These are phyloP conservation scores for Pyrenophora graminea DNA, from an alignment of 2,329 filamentous ascomycete species.

Conservation along the genomic window DNA sequence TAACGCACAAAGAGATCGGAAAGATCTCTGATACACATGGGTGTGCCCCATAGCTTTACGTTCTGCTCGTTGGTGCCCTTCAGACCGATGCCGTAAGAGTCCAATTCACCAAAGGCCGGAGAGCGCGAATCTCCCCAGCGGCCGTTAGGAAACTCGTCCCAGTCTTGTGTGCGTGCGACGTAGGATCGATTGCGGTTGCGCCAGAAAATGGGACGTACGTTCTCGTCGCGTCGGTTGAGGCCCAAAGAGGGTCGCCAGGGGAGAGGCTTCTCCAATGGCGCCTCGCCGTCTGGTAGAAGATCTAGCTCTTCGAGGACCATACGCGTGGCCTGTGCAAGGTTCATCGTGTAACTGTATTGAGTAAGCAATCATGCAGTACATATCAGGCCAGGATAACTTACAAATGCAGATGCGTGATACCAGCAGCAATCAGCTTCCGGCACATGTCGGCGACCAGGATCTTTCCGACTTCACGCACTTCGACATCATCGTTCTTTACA, in stretches of 20 bases:
- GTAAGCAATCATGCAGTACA: conserved; percentile 11
- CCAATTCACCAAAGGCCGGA: conserved; percentile 92
- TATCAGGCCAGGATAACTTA: conserved; percentile 40
- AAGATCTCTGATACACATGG: conserved; percentile 77
- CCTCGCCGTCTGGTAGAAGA: conserved; percentile 75
- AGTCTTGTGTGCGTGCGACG: conserved; percentile 91
- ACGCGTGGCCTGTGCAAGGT: conserved; percentile 88
- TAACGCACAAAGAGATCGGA: conserved; percentile 84
- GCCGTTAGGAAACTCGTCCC: conserved; percentile 99
- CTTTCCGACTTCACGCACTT: conserved; percentile 88
- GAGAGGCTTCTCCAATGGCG: conserved; percentile 83
- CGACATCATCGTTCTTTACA: conserved; percentile 94
- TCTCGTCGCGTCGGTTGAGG: conserved; percentile 85
- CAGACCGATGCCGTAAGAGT: conserved; percentile 90
- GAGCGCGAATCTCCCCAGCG: conserved; percentile 97
- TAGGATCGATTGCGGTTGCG: conserved; percentile 96
- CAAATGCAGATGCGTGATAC: conserved; percentile 90
- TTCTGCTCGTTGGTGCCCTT: conserved; percentile 96
- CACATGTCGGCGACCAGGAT: conserved; percentile 88
- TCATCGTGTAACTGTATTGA: conserved; percentile 82
- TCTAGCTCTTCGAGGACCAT: conserved; percentile 91
- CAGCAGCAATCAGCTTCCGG: conserved; percentile 77
- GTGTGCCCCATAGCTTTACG: conserved; percentile 91
- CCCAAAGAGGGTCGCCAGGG: conserved; percentile 96
- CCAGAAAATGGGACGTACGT: conserved; percentile 98